Base-by-base conservation (phyloP, 345 rosid species). In the Pseudoturritis turrita region DNA sequence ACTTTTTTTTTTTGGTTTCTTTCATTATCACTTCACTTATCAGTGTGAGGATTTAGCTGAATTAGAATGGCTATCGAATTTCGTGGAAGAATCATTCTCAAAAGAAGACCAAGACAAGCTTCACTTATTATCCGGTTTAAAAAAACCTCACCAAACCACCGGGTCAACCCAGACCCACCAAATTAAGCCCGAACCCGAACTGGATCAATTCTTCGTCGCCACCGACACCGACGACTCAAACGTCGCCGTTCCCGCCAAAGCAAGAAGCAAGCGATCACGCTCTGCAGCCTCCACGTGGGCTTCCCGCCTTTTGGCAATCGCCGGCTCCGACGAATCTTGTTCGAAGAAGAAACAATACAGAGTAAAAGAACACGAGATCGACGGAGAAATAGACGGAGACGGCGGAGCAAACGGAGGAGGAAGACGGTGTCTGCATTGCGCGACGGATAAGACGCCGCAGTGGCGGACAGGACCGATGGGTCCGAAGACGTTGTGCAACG, bases 61-160 rank as follows among this genome's bases (percentile, higher is more conserved):
- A 83, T 83, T 95, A 6, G 99, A 95, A 82, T 95, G 99, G 99
- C 78, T 95, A 50, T 95, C 99, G 2, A 95, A 91, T 78, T 80
- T 95, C 73, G 96, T 85, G 72, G 99, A 95, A 81, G 98, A 95
- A 78, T 87, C 99, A 23, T 95, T 95, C 79, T 86, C 98, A 41
- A 85, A 87, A 82, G 98, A 95, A 70, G 99, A 89, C 76, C 50
- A 87, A 80, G 88, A 92, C 58, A 88, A 87, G 86, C 87, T 86
- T 17, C 96, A 95, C 57, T 83, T 95, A 31, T 79, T 92, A 36
- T 88, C 96, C 45, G 99, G 99, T 1, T 19, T 65, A 4, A 84
- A 81, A 57, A 15, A n/a, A 37, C 15, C 67, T n/a, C 62, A 47
- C 26, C 62, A 47, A 78, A 83, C 72, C 80, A 86, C 49, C 70